phyloP scores from a whole-genome alignment of 1,284 basidiomycete species.

The Sanghuangporus sanghuang region DNA sequence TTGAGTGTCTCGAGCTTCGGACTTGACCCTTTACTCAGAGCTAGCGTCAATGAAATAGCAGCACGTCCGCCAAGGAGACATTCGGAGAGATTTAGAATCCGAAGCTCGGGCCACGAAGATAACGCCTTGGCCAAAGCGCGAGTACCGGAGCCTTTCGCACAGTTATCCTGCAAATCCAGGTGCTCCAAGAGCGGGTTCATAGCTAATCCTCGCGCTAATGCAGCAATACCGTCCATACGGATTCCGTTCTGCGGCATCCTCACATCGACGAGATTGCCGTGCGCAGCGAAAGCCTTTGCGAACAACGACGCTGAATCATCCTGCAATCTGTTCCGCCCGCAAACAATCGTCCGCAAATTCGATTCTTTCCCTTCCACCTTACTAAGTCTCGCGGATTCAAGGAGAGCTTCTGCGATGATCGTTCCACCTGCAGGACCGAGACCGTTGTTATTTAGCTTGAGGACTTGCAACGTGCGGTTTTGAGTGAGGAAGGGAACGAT shows the following conservation, averaged over 20 bases:
- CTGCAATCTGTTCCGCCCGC: conserved; percentile 93
- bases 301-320: conserved; percentile 82
- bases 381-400: conserved; percentile 70
- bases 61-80: conserved; percentile 67
- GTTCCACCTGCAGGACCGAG: conserved; percentile 89
- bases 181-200: conserved; percentile 66
- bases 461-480: conserved; percentile 75
- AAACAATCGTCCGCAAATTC: conserved; percentile 79
- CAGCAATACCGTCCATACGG: conserved; percentile 87
- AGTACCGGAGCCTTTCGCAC: conserved; percentile 75
- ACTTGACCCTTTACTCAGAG: conserved; percentile 58
- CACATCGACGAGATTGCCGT: conserved; percentile 79
- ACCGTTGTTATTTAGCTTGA: conserved; percentile 96
- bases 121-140: conserved; percentile 74
- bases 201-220: conserved; percentile 73
- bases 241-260: conserved; percentile 98
- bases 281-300: conserved; percentile 86
- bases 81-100: conserved; percentile 86
- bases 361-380: conserved; percentile 63
- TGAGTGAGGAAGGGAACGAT: conserved; percentile 86
- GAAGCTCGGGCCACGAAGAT: conserved; percentile 65
- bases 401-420: conserved; percentile 82
- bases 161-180: conserved; percentile 96
- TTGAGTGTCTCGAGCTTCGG: conserved; percentile 70
- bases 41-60: conserved; percentile 58